Base-by-base conservation (phyloP, 2,329 filamentous ascomycete genomes). In the Botrytis byssoidea region DNA sequence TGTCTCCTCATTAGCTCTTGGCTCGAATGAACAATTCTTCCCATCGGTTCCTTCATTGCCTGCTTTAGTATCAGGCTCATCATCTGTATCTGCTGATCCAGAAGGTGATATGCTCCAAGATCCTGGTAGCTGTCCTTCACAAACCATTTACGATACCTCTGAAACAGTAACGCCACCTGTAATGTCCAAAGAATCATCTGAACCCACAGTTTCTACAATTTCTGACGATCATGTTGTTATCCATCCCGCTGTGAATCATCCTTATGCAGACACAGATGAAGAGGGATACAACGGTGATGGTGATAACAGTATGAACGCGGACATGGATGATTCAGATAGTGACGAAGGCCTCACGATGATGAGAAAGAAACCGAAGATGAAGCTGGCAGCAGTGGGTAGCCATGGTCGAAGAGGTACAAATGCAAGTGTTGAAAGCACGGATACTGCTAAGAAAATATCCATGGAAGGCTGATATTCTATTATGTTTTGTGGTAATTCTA, bases 31-130 rank as follows among this genome's bases (percentile, higher is more conserved):
- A 48, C 78, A 79, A 67, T 74, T 77, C 42, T 80, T 90, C 79
- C 88, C 88, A 72, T 91, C 89, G 4, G 89, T 91, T 70, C 89
- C 89, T 0, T 91, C 89, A 8, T 81, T 91, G 4, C 89, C 89
- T 18, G 89, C 89, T 10, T 82, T 91, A 12, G 83, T 91, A 18
- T 91, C 89, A 73, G 88, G 89, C 18, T 88, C 89, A 14, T 90
- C 89, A 78, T 91, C 89, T 3, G 85, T 91, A 16, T 91, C 88
- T 22, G 88, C 87, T 1, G 89, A 91, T 76, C 83, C 87, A 35
- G 89, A 91, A 75, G 88, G 86, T 1, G 89, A 91, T 67, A 88
- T 90, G 57, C 82, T 90, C 4, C 82, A 85, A 71, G 83, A 82
- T 35, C 87, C 87, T 16, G 46, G 87, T 85, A 5, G 78, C 86